These are phyloP conservation scores for Phyllosticta paracitricarpa DNA, from an alignment of 2,329 filamentous ascomycete species.

Conservation along the genomic window DNA sequence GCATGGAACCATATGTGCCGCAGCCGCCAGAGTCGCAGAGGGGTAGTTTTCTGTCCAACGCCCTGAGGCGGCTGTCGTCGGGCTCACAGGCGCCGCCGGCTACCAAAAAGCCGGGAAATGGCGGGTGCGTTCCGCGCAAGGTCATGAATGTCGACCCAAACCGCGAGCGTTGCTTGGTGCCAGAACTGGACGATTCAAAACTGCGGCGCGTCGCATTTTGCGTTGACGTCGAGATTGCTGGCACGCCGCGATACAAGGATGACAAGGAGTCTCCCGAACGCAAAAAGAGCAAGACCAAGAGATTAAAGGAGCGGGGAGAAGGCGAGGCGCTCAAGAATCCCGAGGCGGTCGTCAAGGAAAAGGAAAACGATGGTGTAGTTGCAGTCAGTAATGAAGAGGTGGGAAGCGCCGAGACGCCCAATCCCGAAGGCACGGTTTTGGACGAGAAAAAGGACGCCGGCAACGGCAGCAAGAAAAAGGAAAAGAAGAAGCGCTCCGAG, in stretches of 20 bases:
- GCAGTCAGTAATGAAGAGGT: conserved; percentile 28
- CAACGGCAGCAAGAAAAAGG: conserved; percentile 60
- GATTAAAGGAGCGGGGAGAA: conserved; percentile 58
- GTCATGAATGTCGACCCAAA: conserved; percentile 77
- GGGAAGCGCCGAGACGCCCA: conserved; percentile 30
- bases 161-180: conserved; percentile 67
- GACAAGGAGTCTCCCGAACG: conserved; percentile 45
- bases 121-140: conserved; percentile 67
- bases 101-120: conserved; percentile 37
- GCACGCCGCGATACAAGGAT: conserved; percentile 62
- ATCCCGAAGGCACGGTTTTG: conserved; percentile 28
- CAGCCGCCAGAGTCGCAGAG: conserved; percentile 62
- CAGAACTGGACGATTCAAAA: conserved; percentile 70
- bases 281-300: conserved; percentile 45
- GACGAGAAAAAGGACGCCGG: conserved; percentile 25
- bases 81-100: conserved; percentile 14
- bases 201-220: conserved; percentile 85
- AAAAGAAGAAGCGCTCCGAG: conserved; percentile 93
- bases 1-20: conserved; percentile 55
- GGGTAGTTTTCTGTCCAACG: conserved; percentile 67
- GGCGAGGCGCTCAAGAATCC: conserved; percentile 63
- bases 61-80: conserved; percentile 73
- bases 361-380: conserved; percentile 40
- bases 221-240: conserved; percentile 94
- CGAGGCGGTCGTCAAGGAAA: conserved; percentile 44